Conservation (phyloP, 805 yeast species). For the Sugiyamaella boreocaroliniensis region DNA sequence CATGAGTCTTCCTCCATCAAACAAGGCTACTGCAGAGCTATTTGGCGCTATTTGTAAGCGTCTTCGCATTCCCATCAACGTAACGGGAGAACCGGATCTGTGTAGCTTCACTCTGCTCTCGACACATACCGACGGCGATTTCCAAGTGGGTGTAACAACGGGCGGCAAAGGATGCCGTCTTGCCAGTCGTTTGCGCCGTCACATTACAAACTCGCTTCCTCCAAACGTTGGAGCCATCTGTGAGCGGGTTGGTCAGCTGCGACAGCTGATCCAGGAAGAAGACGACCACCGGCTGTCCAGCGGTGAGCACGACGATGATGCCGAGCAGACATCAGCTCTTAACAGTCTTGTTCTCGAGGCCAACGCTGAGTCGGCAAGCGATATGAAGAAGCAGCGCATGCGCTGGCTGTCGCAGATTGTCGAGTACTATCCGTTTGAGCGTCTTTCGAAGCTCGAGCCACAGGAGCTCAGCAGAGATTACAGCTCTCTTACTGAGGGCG, state of each 20-base stretch:
- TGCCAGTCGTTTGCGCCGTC: constrained; percentile 74
- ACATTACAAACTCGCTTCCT: constrained; percentile 56
- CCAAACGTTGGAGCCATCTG: constrained; percentile 63
- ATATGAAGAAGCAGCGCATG: constrained; percentile 48
- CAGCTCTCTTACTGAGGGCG: constrained; percentile 3
- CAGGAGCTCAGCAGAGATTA: constrained; percentile 49
- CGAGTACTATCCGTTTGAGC: constrained; percentile 76
- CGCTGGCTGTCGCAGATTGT: constrained; percentile 87
- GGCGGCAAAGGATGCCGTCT: constrained; percentile 85
- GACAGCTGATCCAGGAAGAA: constrained; percentile 46
- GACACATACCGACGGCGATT: constrained; percentile 59
- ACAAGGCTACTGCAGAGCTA: constrained; percentile 18
- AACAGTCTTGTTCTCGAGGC: constrained; percentile 59
- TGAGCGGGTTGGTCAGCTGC: constrained; percentile 57
- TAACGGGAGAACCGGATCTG: constrained; percentile 61
- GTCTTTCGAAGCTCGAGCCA: constrained; percentile 53
- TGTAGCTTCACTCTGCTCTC: constrained; percentile 76
- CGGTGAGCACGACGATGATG: constrained; percentile 61
- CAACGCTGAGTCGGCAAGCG: constrained; percentile 25
- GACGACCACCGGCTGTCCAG: constrained; percentile 25
- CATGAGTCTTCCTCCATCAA: constrained; percentile 40
- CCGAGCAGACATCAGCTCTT: constrained; percentile 50
- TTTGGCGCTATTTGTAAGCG: constrained; percentile 43
- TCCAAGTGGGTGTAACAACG: constrained; percentile 79
- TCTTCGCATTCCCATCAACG: constrained; percentile 75